A percentile compares a stretch with the other conserved stretches of the same genome.
Conservation (phyloP, 2,329 filamentous ascomycete species). For the Aspergillus fijiensis region DNA sequence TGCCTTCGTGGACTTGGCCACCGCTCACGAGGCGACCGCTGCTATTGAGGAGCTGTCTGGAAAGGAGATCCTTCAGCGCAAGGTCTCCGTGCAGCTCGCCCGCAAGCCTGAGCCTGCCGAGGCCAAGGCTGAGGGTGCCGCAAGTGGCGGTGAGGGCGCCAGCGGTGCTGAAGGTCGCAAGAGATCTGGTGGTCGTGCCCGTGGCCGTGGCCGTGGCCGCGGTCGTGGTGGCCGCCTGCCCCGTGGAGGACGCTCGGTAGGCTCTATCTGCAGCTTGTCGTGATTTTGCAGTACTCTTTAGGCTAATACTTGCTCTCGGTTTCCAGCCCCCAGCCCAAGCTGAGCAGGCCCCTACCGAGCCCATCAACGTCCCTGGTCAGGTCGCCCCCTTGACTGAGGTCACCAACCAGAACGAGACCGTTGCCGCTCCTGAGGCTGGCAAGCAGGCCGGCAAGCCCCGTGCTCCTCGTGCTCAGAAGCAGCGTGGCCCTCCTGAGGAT, state of each 20-base stretch:
- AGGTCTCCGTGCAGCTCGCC: constrained; percentile 97
- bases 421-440: constrained; percentile 46
- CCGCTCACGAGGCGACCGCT: constrained; percentile 88
- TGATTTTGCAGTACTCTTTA: not conserved
- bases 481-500: constrained; percentile 95
- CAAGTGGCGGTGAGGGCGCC: constrained; percentile 71
- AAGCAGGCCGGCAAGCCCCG: constrained; percentile 42
- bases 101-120: constrained; percentile 89
- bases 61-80: constrained; percentile 96
- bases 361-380: constrained; percentile 20
- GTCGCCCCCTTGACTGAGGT: constrained; percentile 21
- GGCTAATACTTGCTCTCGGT: not conserved
- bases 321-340: constrained; percentile 24
- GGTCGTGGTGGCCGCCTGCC: constrained; percentile 67
- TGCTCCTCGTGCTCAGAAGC: constrained; percentile 61
- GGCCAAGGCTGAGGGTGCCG: constrained; percentile 69
- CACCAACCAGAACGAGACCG: constrained; percentile 21
- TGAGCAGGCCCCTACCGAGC: constrained; percentile 29
- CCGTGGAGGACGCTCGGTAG: constrained; percentile 60
- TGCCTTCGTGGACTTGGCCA: constrained; percentile 97
- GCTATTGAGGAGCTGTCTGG: constrained; percentile 94
- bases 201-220: constrained; percentile 65
- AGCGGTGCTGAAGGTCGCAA: constrained; percentile 65
- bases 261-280: constrained; percentile 25
- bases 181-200: constrained; percentile 61